Evolutionary conservation across 1,139 yeast species (phyloP).

Genomic region (Lodderomyces jiufengensis): DNA sequence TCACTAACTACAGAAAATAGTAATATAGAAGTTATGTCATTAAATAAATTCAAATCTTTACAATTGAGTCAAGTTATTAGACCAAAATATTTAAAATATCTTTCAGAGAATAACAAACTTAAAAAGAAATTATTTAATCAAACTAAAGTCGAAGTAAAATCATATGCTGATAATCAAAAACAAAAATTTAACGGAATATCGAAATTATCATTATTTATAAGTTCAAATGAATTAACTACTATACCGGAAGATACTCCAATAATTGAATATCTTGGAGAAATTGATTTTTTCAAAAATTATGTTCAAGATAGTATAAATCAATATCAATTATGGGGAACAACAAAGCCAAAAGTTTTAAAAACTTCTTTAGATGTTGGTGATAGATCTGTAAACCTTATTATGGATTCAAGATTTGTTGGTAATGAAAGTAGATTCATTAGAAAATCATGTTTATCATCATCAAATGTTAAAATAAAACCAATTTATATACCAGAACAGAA

Average conservation of each 20-base stretch:
- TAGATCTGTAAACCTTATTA: constrained; percentile 46
- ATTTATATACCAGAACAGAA: constrained; percentile 45
- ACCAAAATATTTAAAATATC: constrained; percentile 33
- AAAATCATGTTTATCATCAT: constrained; percentile 59
- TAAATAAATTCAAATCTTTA: constrained; percentile 26
- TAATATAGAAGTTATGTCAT: constrained; percentile 23
- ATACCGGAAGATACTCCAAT: constrained; percentile 52
- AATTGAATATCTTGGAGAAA: constrained; percentile 70
- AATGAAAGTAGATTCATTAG: constrained; percentile 73
- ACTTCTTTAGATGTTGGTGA: constrained; percentile 28
- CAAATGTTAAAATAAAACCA: constrained; percentile 67
- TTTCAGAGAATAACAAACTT: constrained; percentile 24
- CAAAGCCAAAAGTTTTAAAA: constrained; percentile 71
- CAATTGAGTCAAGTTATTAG: constrained; percentile 29
- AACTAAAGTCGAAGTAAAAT: constrained; percentile 36
- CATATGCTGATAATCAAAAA: constrained; percentile 53
- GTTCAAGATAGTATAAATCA: constrained; percentile 67
- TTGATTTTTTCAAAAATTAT: constrained; percentile 62
- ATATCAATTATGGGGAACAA: constrained; percentile 75
- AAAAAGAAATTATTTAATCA: constrained; percentile 23
- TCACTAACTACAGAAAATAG: constrained; percentile 12
- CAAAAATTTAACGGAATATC: constrained; percentile 72
- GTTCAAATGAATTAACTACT: constrained; percentile 14
- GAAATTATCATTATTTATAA: constrained; percentile 59
- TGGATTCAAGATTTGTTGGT: constrained; percentile 81